phyloP scores from a whole-genome alignment of 2,329 filamentous ascomycete species.

The Aspergillus piperis region DNA sequence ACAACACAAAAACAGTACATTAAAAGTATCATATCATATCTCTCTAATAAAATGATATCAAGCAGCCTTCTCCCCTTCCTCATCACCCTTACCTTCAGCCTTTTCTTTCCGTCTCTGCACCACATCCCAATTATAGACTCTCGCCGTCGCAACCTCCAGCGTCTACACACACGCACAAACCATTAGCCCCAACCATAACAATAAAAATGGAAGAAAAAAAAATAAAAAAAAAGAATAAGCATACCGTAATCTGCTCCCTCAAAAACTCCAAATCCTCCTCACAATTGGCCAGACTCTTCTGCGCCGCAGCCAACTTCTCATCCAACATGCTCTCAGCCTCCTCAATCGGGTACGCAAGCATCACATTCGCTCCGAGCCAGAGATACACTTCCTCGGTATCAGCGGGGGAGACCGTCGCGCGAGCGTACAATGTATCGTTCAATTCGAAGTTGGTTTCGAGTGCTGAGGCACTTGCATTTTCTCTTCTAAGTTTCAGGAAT shows the following conservation, averaged over 20 bases:
- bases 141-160: constrained; percentile 91
- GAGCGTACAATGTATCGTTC: constrained; percentile 92
- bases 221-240: constrained; percentile 23
- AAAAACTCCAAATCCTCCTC: constrained; percentile 96
- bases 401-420: constrained; percentile 76
- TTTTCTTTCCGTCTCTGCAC: constrained; percentile 93
- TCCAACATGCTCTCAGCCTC: constrained; percentile 80
- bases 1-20: neutral
- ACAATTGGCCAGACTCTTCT: constrained; percentile 79
- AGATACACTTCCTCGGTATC: constrained; percentile 81
- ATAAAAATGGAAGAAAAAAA: too few species aligned
- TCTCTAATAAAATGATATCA: neutral
- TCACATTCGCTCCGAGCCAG: constrained; percentile 98
- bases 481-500: constrained; percentile 76
- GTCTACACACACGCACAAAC: constrained; percentile 61
- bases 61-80: constrained; percentile 45
- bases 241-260: constrained; percentile 91
- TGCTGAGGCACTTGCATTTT: constrained; percentile 61
- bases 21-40: too few species aligned
- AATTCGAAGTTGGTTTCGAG: constrained; percentile 94
- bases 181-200: neutral
- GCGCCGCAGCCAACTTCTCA: constrained; percentile 76
- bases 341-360: constrained; percentile 89
- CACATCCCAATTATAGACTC: constrained; percentile 99
- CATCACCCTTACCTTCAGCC: constrained; percentile 51